Conservation (phyloP, 2,329 filamentous ascomycete genomes). For the Talaromyces funiculosus region DNA sequence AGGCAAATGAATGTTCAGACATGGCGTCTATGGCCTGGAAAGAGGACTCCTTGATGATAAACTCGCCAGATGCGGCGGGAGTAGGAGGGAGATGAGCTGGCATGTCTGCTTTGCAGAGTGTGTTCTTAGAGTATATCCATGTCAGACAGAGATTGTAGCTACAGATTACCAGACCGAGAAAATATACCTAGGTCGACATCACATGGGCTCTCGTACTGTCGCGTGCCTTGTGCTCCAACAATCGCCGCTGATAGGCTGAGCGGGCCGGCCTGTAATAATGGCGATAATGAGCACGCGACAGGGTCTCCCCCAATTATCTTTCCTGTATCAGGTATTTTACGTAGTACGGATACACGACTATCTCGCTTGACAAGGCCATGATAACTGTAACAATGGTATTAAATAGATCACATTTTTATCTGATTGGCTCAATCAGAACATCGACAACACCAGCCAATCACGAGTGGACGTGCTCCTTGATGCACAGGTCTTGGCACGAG, state of each 20-base stretch:
- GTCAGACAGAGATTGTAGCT: no score
- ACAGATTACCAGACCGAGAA: no score
- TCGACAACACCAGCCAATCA: constrained; percentile 1
- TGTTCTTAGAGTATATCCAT: no score
- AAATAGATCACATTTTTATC: not conserved
- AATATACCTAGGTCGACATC: not conserved
- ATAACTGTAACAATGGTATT: not conserved
- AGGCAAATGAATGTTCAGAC: constrained; percentile 28
- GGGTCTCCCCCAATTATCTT: not conserved
- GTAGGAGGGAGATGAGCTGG: constrained; percentile 11
- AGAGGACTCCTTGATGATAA: constrained; percentile 32
- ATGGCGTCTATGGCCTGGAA: constrained; percentile 20
- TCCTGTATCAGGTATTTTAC: no score
- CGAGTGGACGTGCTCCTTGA: constrained; percentile 8
- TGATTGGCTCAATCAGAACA: constrained; percentile 1
- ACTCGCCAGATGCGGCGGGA: constrained; percentile 35
- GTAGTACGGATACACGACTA: no score
- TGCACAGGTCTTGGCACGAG: constrained; percentile 10
- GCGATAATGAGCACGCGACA: constrained; percentile 12
- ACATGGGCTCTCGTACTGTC: constrained; percentile 4
- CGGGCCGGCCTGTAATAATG: constrained; percentile 12
- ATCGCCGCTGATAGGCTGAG: constrained; percentile 9
- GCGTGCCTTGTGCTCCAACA: constrained; percentile 13
- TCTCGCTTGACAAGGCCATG: not conserved
- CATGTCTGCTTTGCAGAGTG: not conserved